Percentiles rank a stretch among this genome's conserved stretches.
phyloP scores from a whole-genome alignment of 2,329 filamentous ascomycete genomes.

The Colletotrichum coccodes region DNA sequence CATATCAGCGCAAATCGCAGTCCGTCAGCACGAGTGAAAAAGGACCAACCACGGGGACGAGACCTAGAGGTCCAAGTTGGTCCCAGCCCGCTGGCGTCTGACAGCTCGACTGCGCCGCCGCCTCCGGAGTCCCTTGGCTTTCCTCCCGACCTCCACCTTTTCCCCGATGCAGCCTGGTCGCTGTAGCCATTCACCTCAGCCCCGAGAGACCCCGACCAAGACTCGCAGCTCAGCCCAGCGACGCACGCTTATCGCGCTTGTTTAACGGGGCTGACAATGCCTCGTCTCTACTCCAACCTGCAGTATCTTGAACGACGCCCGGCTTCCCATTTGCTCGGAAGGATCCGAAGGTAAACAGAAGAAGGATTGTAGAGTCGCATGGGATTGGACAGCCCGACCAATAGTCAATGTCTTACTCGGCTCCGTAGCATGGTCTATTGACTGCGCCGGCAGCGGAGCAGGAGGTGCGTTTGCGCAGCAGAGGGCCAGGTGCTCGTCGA shows the following conservation, averaged over 20 bases:
- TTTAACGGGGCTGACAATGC: not conserved
- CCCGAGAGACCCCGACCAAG: not conserved
- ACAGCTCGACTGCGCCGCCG: conserved; percentile 24
- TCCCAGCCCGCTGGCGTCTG: conserved; percentile 4
- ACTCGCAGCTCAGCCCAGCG: conserved; percentile 7
- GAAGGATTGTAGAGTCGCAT: not conserved
- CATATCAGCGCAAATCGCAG: not conserved
- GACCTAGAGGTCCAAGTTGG: not conserved
- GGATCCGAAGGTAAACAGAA: not conserved
- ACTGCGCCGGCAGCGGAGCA: not conserved
- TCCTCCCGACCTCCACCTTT: not conserved
- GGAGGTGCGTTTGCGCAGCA: not conserved
- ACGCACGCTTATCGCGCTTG: not conserved
- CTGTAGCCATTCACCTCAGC: not conserved
- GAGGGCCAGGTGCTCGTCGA: not conserved
- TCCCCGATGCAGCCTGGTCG: not conserved
- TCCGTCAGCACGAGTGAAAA: not conserved
- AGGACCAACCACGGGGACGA: not conserved
- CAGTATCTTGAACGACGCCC: not conserved
- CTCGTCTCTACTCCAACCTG: not conserved
- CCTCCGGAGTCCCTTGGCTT: not conserved
- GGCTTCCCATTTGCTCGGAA: conserved; percentile 3
- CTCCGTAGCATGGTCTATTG: not conserved
- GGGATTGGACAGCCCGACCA: not conserved
- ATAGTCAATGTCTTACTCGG: not conserved